phyloP scores from a whole-genome alignment of 345 rosid species.

The Corchorus capsularis region DNA sequence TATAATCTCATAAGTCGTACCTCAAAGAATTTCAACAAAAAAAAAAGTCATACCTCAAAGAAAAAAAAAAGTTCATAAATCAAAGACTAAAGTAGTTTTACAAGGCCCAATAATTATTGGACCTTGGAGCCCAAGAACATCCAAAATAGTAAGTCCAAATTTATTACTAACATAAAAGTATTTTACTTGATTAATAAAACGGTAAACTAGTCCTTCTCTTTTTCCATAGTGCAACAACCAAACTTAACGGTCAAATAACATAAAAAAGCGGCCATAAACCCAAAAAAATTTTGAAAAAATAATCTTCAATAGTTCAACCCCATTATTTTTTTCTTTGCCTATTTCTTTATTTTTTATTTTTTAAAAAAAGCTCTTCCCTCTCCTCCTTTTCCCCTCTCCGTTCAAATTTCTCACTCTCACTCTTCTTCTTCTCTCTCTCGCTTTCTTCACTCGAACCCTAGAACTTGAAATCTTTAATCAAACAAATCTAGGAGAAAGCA shows the following conservation, averaged over 20 bases:
- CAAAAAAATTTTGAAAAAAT: not conserved
- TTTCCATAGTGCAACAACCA: not conserved
- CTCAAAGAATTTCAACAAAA: no score
- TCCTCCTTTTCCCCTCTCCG: conserved; percentile 38
- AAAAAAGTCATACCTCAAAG: no score
- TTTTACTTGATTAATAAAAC: not conserved
- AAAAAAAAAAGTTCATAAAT: no score
- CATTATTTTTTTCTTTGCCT: conserved; percentile 4
- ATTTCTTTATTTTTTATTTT: conserved; percentile 27
- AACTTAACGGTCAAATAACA: conserved; percentile 1
- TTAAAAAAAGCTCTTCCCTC: conserved; percentile 18
- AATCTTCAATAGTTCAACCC: not conserved
- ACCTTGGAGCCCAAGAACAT: no score
- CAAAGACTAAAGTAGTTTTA: no score
- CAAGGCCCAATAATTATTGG: no score
- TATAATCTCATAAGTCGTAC: no score
- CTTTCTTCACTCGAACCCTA: conserved; percentile 25
- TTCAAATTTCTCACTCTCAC: conserved; percentile 35
- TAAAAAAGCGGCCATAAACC: not conserved
- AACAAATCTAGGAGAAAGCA: not conserved
- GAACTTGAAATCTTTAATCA: not conserved
- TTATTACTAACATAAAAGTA: no score
- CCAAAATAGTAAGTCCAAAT: no score
- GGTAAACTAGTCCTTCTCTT: not conserved
- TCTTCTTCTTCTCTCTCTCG: conserved; percentile 17